Percentiles rank a stretch among this genome's conserved stretches.
Conservation (phyloP, 2,329 filamentous ascomycete genomes). For the Tothia fuscella region DNA sequence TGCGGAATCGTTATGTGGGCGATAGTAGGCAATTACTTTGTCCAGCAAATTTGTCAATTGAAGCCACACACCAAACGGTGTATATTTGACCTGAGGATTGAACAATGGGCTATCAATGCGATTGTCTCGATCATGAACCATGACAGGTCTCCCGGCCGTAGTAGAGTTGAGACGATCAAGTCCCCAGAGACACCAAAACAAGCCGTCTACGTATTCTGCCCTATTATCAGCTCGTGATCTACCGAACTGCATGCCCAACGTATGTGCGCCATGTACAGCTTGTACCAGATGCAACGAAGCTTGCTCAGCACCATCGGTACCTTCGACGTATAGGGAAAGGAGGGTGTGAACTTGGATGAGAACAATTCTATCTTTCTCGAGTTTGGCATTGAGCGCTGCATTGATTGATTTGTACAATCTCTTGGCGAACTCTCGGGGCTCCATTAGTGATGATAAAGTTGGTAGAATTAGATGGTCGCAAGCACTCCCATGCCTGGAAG, state of each 20-base stretch:
- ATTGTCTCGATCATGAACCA: conserved; percentile 37
- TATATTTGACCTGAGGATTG: conserved; percentile 31
- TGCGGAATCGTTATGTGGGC: conserved; percentile 28
- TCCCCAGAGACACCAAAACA: conserved; percentile 40
- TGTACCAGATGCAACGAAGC: conserved; percentile 35
- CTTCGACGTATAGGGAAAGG: conserved; percentile 36
- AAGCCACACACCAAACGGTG: conserved; percentile 37
- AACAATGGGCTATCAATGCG: conserved; percentile 30
- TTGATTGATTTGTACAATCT: conserved; percentile 32
- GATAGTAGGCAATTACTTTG: conserved; percentile 35
- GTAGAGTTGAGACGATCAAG: conserved; percentile 36
- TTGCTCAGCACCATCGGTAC: conserved; percentile 34
- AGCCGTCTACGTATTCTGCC: conserved; percentile 29
- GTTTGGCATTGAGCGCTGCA: conserved; percentile 28
- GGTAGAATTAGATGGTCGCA: conserved; percentile 27
- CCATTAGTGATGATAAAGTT: conserved; percentile 22
- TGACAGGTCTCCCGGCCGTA: conserved; percentile 34
- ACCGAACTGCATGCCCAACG: conserved; percentile 34
- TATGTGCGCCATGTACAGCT: conserved; percentile 38
- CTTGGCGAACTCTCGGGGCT: conserved; percentile 33
- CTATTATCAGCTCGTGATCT: conserved; percentile 20
- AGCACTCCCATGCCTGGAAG: conserved; percentile 35
- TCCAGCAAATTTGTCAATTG: conserved; percentile 33
- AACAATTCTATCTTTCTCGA: conserved; percentile 33
- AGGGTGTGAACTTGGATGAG: conserved; percentile 35